Conservation (phyloP, 2,329 filamentous ascomycete genomes). For the Rhynchosporium graminicola region DNA sequence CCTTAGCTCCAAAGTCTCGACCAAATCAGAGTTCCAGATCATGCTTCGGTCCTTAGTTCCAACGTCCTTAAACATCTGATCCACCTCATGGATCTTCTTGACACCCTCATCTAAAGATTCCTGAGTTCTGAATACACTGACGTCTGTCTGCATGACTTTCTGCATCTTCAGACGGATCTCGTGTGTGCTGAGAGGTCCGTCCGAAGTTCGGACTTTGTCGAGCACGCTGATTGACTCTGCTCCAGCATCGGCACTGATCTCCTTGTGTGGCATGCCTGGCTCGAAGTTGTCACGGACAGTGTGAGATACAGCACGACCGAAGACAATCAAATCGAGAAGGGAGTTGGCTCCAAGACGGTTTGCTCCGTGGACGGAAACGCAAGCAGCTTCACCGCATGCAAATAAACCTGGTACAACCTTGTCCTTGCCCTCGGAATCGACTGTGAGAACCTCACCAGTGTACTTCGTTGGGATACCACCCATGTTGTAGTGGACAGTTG, state of each 20-base stretch:
- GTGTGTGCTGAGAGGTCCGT: slow-evolving; percentile 82
- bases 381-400: slow-evolving; percentile 95
- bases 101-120: slow-evolving; percentile 94
- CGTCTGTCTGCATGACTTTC: slow-evolving; percentile 97
- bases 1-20: slow-evolving; percentile 92
- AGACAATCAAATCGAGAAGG: slow-evolving; percentile 94
- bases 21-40: slow-evolving; percentile 99
- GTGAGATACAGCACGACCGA: slow-evolving; percentile 89
- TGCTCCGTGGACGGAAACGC: slow-evolving; percentile 96
- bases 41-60: slow-evolving; percentile 98
- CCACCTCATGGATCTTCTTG: slow-evolving; percentile 80
- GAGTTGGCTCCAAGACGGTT: slow-evolving; percentile 99
- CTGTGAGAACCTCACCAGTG: slow-evolving; percentile 91
- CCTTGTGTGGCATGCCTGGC: slow-evolving; percentile 77
- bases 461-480: slow-evolving; percentile 97
- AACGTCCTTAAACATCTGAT: slow-evolving; percentile 76
- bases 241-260: slow-evolving; percentile 81
- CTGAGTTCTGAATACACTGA: slow-evolving; percentile 87
- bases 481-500: slow-evolving; percentile 99
- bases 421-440: slow-evolving; percentile 84
- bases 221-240: slow-evolving; percentile 83
- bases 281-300: slow-evolving; percentile 94
- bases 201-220: slow-evolving; percentile 80
- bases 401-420: slow-evolving; percentile 93
- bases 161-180: slow-evolving; percentile 93